A percentile compares a stretch with the other conserved stretches of the same genome.
These are phyloP conservation scores for Barnettozyma salicaria DNA, from an alignment of 805 yeast genomes.

Conservation along the genomic window DNA sequence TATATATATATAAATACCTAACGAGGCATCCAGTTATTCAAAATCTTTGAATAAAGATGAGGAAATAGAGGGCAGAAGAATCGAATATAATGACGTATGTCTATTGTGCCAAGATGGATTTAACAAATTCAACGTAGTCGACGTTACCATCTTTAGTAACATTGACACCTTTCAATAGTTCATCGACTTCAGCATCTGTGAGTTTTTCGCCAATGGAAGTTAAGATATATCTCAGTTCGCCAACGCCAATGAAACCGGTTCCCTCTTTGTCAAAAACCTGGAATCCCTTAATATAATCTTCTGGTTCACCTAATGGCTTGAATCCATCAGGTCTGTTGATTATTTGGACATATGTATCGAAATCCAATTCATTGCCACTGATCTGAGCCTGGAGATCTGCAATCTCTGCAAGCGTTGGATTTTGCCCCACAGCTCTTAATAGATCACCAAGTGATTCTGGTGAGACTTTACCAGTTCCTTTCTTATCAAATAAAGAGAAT, in stretches of 20 bases:
- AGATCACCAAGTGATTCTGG: conserved; percentile 83
- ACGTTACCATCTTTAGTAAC: conserved; percentile 92
- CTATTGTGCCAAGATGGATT: conserved; percentile 85
- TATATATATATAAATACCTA: conserved; percentile 1
- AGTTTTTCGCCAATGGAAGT: conserved; percentile 95
- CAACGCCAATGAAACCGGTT: conserved; percentile 95
- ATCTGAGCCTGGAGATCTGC: conserved; percentile 44
- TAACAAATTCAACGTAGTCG: conserved; percentile 91
- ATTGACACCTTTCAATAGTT: conserved; percentile 89
- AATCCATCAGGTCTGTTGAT: conserved; percentile 85
- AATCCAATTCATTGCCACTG: conserved; percentile 45
- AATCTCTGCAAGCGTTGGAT: conserved; percentile 91
- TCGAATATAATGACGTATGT: not conserved
- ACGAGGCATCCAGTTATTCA: no score
- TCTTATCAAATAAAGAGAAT: conserved; percentile 92
- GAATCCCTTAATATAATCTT: conserved; percentile 89
- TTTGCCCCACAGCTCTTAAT: conserved; percentile 95
- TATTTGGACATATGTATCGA: conserved; percentile 68
- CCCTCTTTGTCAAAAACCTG: conserved; percentile 96
- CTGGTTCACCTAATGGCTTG: conserved; percentile 79
- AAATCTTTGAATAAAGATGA: not conserved
- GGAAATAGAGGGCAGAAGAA: conserved; percentile 1
- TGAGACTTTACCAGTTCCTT: conserved; percentile 89
- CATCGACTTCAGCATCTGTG: conserved; percentile 88
- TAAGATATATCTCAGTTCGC: conserved; percentile 90